phyloP scores from a whole-genome alignment of 306 rosid species.

The Gynostemma pentaphyllum region DNA sequence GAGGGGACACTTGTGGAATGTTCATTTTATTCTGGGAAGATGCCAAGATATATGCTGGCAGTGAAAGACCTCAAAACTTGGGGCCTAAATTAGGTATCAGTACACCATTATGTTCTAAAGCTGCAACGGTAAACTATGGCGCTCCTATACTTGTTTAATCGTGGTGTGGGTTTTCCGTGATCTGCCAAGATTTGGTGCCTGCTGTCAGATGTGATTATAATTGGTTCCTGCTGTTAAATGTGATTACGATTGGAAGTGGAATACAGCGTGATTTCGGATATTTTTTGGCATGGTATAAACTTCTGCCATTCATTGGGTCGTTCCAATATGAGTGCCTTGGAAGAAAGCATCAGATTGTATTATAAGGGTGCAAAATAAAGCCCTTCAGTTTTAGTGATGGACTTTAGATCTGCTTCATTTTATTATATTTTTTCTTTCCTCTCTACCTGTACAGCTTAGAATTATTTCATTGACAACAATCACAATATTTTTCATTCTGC shows the following conservation, averaged over 20 bases:
- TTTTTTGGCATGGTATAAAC: not conserved
- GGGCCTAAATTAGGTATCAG: conserved; percentile 1
- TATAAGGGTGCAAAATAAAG: not conserved
- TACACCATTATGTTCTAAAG: conserved; percentile 4
- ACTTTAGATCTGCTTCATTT: not conserved
- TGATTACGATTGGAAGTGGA: not conserved
- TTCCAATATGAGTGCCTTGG: not conserved
- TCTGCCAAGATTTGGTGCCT: conserved; percentile 1
- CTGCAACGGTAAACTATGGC: not conserved
- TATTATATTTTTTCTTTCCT: not conserved
- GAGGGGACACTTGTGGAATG: not conserved
- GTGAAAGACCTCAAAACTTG: not conserved
- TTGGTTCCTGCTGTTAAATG: not conserved
- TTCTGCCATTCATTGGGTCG: not conserved
- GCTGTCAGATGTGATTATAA: conserved; percentile 5
- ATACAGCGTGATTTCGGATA: not conserved
- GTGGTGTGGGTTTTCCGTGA: conserved; percentile 3
- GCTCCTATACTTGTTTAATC: not conserved
- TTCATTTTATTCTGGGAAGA: conserved; percentile 1
- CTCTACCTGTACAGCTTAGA: conserved; percentile 38
- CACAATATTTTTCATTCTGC: conserved; percentile 34
- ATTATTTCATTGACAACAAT: conserved; percentile 55
- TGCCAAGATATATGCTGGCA: not conserved
- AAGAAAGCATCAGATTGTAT: conserved; percentile 9
- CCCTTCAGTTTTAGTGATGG: conserved; percentile 7